A percentile compares a stretch with the other conserved stretches of the same genome.
These are phyloP conservation scores for Aphanomyces astaci DNA, from an alignment of 352 stramenopile genomes.

Conservation along the genomic window DNA sequence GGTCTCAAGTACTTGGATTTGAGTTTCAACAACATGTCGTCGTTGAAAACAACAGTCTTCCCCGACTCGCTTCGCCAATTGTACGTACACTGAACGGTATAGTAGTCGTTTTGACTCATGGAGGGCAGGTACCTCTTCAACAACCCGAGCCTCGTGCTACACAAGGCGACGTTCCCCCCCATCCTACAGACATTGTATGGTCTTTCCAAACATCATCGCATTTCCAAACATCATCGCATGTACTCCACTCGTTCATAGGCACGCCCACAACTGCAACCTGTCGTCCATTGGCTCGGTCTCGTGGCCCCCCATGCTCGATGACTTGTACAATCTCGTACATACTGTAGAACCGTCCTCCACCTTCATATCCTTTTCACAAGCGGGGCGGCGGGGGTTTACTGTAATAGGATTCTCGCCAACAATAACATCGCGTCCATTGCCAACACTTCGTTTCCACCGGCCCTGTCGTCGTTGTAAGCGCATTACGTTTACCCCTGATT, in stretches of 20 bases:
- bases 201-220: neutral
- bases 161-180: neutral
- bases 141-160: neutral
- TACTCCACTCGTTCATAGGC: neutral
- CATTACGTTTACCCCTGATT: neutral
- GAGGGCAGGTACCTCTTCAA: neutral
- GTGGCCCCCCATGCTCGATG: neutral
- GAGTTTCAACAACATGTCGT: neutral
- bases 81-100: too few species aligned
- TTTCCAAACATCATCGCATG: too few species aligned
- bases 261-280: neutral
- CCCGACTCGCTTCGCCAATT: neutral
- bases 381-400: neutral
- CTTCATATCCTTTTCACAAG: too few species aligned
- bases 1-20: neutral
- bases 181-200: neutral
- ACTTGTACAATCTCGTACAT: slow-evolving; percentile 4
- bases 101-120: too few species aligned
- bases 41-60: neutral
- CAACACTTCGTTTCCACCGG: neutral
- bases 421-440: neutral
- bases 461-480: neutral
- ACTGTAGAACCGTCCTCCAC: too few species aligned
- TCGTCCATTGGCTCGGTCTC: neutral
- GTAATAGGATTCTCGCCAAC: neutral